phyloP scores from a whole-genome alignment of 345 rosid genomes.

The Euphorbia tirucalli region DNA sequence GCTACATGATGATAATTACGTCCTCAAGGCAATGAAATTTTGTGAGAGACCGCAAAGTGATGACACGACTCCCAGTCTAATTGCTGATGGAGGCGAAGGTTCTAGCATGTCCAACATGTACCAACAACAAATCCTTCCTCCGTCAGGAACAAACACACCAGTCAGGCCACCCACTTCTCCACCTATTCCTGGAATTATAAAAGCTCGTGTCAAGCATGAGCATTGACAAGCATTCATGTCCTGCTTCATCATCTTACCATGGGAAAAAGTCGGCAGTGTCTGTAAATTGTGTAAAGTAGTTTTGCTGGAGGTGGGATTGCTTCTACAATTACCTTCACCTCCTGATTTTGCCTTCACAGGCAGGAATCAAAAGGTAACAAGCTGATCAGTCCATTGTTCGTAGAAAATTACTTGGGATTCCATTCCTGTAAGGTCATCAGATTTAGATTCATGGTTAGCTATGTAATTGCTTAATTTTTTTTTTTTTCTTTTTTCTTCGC shows the following conservation, averaged over 20 bases:
- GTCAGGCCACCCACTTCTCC: slow-evolving; percentile 60
- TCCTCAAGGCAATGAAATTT: slow-evolving; percentile 91
- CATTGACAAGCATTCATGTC: slow-evolving; percentile 32
- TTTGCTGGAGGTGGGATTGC: slow-evolving; percentile 25
- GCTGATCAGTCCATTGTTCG: slow-evolving; percentile 22
- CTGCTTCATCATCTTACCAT: slow-evolving; percentile 15
- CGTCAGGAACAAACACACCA: slow-evolving; percentile 32
- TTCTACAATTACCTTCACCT: slow-evolving; percentile 12
- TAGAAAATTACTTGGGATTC: slow-evolving; percentile 16
- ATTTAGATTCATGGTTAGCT: slow-evolving; percentile 21
- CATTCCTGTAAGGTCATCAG: slow-evolving; percentile 22
- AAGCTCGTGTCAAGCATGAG: slow-evolving; percentile 74
- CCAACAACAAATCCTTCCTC: slow-evolving; percentile 46
- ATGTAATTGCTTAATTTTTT: slow-evolving; percentile 31
- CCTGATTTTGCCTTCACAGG: slow-evolving; percentile 9
- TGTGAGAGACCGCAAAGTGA: slow-evolving; percentile 49
- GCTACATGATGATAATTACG: slow-evolving; percentile 96
- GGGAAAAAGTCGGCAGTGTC: slow-evolving; percentile 27
- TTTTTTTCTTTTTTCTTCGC: slow-evolving; percentile 2
- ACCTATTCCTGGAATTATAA: slow-evolving; percentile 60
- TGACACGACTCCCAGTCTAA: slow-evolving; percentile 34
- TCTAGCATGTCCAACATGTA: slow-evolving; percentile 48
- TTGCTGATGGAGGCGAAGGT: slow-evolving; percentile 49
- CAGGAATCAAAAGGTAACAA: slow-evolving; percentile 19
- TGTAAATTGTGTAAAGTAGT: slow-evolving; percentile 76